A percentile compares a stretch with the other conserved stretches of the same genome.
Conservation (phyloP, 73 alveolate genomes). For the Diophrys sp. region DNA sequence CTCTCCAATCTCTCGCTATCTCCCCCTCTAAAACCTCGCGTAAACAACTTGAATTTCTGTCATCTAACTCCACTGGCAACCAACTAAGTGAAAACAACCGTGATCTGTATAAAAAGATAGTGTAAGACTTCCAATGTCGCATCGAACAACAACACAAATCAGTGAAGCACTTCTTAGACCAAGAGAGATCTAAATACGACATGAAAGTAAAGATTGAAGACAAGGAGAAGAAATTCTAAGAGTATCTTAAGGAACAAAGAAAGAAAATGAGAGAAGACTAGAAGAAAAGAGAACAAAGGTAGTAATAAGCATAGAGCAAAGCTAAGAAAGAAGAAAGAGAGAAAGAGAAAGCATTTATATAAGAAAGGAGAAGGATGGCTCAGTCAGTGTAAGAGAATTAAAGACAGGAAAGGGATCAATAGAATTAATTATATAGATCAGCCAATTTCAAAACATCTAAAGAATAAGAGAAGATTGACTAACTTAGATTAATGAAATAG, state of each 20-base stretch:
- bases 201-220: neutral
- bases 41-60: neutral
- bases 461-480: too few species aligned
- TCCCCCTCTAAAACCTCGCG: too few species aligned
- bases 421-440: too few species aligned
- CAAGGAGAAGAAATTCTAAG: neutral
- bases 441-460: too few species aligned
- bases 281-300: neutral
- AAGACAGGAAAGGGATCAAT: too few species aligned
- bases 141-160: neutral
- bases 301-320: neutral
- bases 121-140: neutral
- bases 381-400: neutral
- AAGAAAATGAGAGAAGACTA: neutral
- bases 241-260: neutral
- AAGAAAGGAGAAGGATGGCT: neutral
- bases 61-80: neutral
- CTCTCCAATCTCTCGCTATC: too few species aligned
- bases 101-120: neutral
- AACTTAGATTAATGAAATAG: too few species aligned
- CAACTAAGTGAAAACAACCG: neutral
- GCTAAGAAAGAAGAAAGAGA: neutral
- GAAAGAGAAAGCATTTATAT: neutral
- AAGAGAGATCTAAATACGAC: neutral
- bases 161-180: neutral